These are phyloP conservation scores for Boletus rex-veris DNA, from an alignment of 768 basidiomycete genomes.

Conservation along the genomic window DNA sequence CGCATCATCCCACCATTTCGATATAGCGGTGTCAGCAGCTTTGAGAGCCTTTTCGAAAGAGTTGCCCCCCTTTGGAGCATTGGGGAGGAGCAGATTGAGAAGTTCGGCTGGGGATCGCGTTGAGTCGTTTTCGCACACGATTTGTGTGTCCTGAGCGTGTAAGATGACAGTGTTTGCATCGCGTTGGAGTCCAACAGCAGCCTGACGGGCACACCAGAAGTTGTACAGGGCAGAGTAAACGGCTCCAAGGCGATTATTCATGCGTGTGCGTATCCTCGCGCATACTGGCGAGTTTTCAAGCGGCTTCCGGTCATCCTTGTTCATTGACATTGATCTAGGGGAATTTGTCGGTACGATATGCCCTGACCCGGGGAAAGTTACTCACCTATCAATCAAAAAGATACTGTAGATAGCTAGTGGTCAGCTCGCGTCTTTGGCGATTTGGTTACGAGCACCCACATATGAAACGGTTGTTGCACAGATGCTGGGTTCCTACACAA, in stretches of 20 bases:
- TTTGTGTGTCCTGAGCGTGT: constrained; percentile 32
- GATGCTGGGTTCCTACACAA: constrained; percentile 45
- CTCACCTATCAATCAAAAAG: constrained; percentile 22
- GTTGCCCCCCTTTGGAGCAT: constrained; percentile 39
- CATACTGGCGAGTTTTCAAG: constrained; percentile 36
- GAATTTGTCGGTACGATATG: background rate
- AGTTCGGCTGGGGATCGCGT: constrained; percentile 42
- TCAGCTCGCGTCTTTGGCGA: background rate
- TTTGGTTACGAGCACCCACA: constrained; percentile 37
- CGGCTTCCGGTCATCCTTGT: constrained; percentile 36
- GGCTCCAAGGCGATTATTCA: constrained; percentile 54
- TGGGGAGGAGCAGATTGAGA: constrained; percentile 36
- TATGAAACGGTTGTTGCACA: constrained; percentile 46
- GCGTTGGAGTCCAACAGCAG: constrained; percentile 33
- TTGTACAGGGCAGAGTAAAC: constrained; percentile 49
- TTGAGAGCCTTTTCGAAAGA: constrained; percentile 40
- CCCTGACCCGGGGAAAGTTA: background rate
- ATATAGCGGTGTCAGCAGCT: constrained; percentile 37
- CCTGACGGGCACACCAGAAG: constrained; percentile 54
- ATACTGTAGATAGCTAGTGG: constrained; percentile 4
- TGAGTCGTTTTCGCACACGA: constrained; percentile 42
- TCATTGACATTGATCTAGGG: constrained; percentile 52
- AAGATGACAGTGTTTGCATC: constrained; percentile 57
- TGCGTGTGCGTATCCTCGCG: constrained; percentile 25
- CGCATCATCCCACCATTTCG: constrained; percentile 42